Conservation (phyloP, 1,284 basidiomycete species). For the Anthracocystis walkeri region DNA sequence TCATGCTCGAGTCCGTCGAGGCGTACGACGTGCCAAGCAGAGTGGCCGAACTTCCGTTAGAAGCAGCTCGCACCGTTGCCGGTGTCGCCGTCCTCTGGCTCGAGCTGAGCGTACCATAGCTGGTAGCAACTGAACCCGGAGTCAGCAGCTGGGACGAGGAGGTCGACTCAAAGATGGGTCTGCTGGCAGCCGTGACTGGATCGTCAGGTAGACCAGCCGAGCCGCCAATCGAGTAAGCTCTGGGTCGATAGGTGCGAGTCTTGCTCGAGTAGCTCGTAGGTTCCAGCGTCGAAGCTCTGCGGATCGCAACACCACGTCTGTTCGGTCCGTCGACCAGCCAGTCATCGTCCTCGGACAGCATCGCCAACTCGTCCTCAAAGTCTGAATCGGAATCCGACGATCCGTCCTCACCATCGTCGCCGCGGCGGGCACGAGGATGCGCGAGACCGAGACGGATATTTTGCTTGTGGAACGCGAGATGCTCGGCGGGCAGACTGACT, state of each 20-base stretch:
- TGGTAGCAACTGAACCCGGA: slow-evolving; percentile 14
- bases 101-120: slow-evolving; percentile 60
- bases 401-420: slow-evolving; percentile 48
- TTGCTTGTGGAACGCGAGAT: slow-evolving; percentile 65
- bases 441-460: slow-evolving; percentile 68
- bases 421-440: slow-evolving; percentile 59
- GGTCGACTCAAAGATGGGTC: slow-evolving; percentile 34
- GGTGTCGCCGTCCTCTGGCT: slow-evolving; percentile 59
- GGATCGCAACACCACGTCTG: slow-evolving; percentile 41
- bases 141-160: slow-evolving; percentile 10
- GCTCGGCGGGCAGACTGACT: slow-evolving; percentile 64
- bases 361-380: slow-evolving; percentile 59
- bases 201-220: slow-evolving; percentile 51
- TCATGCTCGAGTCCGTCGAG: slow-evolving; percentile 53
- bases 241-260: slow-evolving; percentile 10
- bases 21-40: slow-evolving; percentile 36
- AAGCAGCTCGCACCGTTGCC: slow-evolving; percentile 41
- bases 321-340: slow-evolving; percentile 42
- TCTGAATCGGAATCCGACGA: slow-evolving; percentile 54
- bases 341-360: slow-evolving; percentile 60
- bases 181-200: slow-evolving; percentile 27
- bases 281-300: slow-evolving; percentile 46
- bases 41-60: slow-evolving; percentile 14
- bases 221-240: slow-evolving; percentile 48
- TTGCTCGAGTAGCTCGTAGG: slow-evolving; percentile 23